Percentiles rank a stretch among this genome's conserved stretches.
Conservation (phyloP, 768 basidiomycete species). For the Trametes maxima region DNA sequence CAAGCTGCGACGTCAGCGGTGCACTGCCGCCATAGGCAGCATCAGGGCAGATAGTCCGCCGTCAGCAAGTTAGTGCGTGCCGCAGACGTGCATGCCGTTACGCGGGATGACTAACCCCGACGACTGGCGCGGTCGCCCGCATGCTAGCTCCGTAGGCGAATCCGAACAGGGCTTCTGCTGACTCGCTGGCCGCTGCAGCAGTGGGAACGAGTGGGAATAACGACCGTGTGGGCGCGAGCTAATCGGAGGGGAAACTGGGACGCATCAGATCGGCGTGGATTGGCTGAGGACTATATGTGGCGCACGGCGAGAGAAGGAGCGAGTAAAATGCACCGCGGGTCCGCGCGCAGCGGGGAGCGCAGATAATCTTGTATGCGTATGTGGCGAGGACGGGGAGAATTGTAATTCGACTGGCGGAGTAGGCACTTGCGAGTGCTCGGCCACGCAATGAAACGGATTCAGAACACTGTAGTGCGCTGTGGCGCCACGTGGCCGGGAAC, state of each 20-base stretch:
- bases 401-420: background rate
- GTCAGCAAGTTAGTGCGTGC: too few relatives aligned
- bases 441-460: background rate
- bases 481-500: conserved; percentile 14
- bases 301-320: too few relatives aligned
- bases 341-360: background rate
- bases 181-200: too few relatives aligned
- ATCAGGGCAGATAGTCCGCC: too few relatives aligned
- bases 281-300: background rate
- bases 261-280: background rate
- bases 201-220: too few relatives aligned
- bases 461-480: background rate
- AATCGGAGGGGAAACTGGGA: background rate
- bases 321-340: background rate
- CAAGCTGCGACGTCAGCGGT: too few relatives aligned
- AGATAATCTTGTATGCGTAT: background rate
- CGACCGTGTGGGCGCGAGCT: background rate
- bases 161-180: background rate
- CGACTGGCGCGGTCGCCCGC: too few relatives aligned
- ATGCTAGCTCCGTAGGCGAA: background rate
- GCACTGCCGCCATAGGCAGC: too few relatives aligned
- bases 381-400: too few relatives aligned
- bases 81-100: too few relatives aligned
- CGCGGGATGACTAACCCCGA: too few relatives aligned
- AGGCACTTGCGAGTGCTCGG: background rate